Evolutionary conservation across 805 yeast genomes (phyloP), one percentile per base, ranked within the genome.

Genomic region (Wickerhamomyces mucosus): DNA sequence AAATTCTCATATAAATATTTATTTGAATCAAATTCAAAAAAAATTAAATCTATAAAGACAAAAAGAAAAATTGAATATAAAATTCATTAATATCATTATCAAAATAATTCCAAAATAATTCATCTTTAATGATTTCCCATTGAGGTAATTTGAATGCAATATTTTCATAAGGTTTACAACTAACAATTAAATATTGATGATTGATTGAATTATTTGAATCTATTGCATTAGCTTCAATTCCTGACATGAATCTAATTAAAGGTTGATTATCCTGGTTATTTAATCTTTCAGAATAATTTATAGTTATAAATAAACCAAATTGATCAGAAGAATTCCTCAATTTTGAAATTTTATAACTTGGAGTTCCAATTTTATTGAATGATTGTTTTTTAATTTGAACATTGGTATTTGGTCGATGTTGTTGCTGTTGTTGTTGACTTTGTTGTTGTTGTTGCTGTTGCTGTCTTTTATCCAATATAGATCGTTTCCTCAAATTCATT

Each of bases 91-190:
- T 61, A 45, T 82, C 94, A 7, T 49, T 51, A 51, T 86, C 94
- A 78, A 82, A 86, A 50, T 64, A 68, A 46, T 78, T 72, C 80
- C 86, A 82, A 21, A 72, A 67, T 7, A 51, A 41, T 13, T 10
- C 15, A 15, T 60, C 63, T 6, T 38, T 31, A 29, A 47, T 37
- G 11, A 75, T 60, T 16, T 74, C 72, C 15, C 49, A 61, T 12
- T 73, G 63, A 2, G 94, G 94, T 10, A 92, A 63, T 36, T 83
- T 77, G 35, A 89, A 61, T 2, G 79, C 81, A 8, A 85, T 63
- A 36, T 78, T 84, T 38, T 85, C 89, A 53, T 84, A 92, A 2
- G 96, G 96, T 51, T 85, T 95, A 3, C 79, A 92, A n/a, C 86
- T 76, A 0, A 88, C 57, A 9, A 88, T 75, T 40, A 92, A 45